phyloP scores from a whole-genome alignment of 2,329 filamentous ascomycete genomes.

The Xylaria sp. region DNA sequence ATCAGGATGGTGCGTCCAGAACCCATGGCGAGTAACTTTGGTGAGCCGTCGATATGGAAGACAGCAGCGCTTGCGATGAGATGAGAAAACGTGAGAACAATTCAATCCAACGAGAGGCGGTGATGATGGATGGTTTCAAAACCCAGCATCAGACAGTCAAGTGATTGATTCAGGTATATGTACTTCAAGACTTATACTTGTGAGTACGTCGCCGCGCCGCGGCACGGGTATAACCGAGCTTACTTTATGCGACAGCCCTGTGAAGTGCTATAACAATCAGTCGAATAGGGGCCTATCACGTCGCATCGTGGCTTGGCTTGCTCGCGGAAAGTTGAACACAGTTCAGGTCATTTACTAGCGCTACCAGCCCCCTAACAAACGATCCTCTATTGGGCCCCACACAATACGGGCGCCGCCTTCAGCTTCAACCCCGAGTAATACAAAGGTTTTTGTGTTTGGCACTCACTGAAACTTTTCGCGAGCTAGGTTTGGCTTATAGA shows the following conservation, averaged over 20 bases:
- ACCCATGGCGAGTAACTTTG: neutral
- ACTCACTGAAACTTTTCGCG: neutral
- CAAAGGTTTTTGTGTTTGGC: neutral
- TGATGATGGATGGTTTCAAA: neutral
- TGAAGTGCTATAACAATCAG: neutral
- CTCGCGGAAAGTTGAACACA: slow-evolving; percentile 16
- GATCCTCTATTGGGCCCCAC: neutral
- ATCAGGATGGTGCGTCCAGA: slow-evolving; percentile 8
- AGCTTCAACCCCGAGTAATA: neutral
- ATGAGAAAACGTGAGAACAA: neutral
- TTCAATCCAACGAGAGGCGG: neutral
- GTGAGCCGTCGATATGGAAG: neutral
- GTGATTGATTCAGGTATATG: neutral
- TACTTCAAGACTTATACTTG: neutral
- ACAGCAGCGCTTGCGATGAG: neutral
- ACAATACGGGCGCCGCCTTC: neutral
- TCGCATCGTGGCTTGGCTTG: neutral
- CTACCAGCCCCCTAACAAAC: neutral
- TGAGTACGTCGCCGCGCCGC: neutral
- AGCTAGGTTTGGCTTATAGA: neutral
- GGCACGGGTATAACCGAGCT: neutral
- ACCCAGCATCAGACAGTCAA: neutral
- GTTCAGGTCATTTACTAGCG: neutral
- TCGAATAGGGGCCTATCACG: slow-evolving; percentile 4
- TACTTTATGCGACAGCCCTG: neutral